Percentiles rank a stretch among this genome's conserved stretches.
Evolutionary conservation across 2,329 filamentous ascomycete genomes (phyloP).

Genomic region (Tolypocladium guangdongense): DNA sequence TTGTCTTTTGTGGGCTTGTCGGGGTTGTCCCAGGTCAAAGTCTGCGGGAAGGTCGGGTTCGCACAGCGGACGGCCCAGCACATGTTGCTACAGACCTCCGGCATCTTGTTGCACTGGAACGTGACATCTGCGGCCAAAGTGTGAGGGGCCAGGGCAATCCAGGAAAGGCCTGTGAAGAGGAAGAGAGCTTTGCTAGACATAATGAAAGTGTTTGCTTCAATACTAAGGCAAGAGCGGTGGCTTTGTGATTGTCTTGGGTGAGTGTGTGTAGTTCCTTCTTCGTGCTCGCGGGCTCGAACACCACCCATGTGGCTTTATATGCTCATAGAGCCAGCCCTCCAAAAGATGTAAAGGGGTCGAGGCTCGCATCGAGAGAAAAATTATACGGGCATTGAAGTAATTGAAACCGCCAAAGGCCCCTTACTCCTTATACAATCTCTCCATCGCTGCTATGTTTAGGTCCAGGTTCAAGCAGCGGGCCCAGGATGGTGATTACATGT

Average conservation of each 20-base stretch:
- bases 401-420: neutral
- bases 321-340: too few relatives aligned
- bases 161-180: neutral
- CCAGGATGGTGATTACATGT: too few relatives aligned
- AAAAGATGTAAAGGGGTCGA: neutral
- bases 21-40: constrained; percentile 6
- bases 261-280: too few relatives aligned
- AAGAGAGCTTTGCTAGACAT: constrained; percentile 1
- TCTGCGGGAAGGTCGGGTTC: constrained; percentile 6
- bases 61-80: constrained; percentile 13
- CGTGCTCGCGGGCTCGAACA: neutral
- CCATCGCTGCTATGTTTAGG: too few relatives aligned
- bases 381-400: too few relatives aligned
- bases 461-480: too few relatives aligned
- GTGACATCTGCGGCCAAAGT: constrained; percentile 7
- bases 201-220: neutral
- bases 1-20: neutral
- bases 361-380: too few relatives aligned
- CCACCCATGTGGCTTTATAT: neutral
- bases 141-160: neutral
- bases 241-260: too few relatives aligned
- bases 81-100: constrained; percentile 13
- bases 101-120: constrained; percentile 8
- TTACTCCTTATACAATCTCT: neutral
- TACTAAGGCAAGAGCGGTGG: too few relatives aligned